Conservation (phyloP, 495 filamentous ascomycete genomes). For the Tetracladium marchalianum region DNA sequence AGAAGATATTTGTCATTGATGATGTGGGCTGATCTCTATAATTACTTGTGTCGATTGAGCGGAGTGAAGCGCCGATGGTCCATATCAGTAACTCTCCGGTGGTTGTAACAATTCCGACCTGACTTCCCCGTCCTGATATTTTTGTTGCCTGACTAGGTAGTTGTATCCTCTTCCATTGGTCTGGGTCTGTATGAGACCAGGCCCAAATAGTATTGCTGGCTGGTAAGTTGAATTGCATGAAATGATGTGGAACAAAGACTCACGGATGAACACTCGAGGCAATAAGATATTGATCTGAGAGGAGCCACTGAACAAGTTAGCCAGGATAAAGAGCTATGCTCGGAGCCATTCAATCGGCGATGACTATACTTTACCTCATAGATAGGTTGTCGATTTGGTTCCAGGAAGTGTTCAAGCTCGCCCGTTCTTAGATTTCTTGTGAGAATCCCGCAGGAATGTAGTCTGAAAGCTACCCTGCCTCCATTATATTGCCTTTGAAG, state of each 20-base stretch:
- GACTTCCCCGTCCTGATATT: slow-evolving; percentile 1
- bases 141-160: slow-evolving; percentile 1
- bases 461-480: slow-evolving; percentile 12
- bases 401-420: background rate
- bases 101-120: slow-evolving; percentile 10
- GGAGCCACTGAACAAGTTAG: slow-evolving; percentile 2
- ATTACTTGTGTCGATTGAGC: background rate
- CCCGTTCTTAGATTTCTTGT: slow-evolving; percentile 5
- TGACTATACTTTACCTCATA: background rate
- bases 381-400: slow-evolving; percentile 3
- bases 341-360: too few relatives aligned
- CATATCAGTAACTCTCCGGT: slow-evolving; percentile 10
- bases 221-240: background rate
- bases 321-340: too few relatives aligned
- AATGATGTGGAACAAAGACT: background rate
- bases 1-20: too few relatives aligned
- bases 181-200: background rate
- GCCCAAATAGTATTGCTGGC: background rate
- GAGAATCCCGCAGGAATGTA: background rate
- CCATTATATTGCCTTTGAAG: slow-evolving; percentile 1
- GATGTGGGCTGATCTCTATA: background rate
- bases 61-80: slow-evolving; percentile 9
- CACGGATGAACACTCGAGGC: slow-evolving; percentile 1
- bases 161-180: background rate
- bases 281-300: slow-evolving; percentile 13